A percentile compares a stretch with the other conserved stretches of the same genome.
Evolutionary conservation across 257 asterid genomes (phyloP).

Genomic region (Datura wrightii): DNA sequence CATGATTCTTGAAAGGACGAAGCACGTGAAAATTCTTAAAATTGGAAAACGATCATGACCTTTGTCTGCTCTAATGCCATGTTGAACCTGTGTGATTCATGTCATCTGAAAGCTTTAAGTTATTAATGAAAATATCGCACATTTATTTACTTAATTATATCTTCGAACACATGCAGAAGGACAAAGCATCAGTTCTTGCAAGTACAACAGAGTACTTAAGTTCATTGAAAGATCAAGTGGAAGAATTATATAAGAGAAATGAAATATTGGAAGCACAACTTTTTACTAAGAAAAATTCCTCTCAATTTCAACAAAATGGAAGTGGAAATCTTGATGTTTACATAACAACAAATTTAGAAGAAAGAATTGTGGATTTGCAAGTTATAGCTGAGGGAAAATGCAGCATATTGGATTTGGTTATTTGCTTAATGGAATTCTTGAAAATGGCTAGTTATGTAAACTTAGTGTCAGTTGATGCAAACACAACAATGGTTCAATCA

Average conservation of each 20-base stretch:
- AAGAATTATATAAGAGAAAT: constrained; percentile 52
- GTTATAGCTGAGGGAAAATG: constrained; percentile 54
- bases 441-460: constrained; percentile 45
- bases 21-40: too few species aligned
- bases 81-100: too few species aligned
- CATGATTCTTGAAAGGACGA: too few species aligned
- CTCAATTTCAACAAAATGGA: constrained; percentile 10
- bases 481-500: constrained; percentile 49
- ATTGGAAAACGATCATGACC: too few species aligned
- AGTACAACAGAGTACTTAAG: constrained; percentile 62
- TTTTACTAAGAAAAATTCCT: constrained; percentile 5
- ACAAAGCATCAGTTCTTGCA: constrained; percentile 78
- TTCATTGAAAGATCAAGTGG: constrained; percentile 61
- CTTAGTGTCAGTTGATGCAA: constrained; percentile 58
- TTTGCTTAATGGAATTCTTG: constrained; percentile 58
- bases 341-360: constrained; percentile 40
- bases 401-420: constrained; percentile 52
- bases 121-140: neutral
- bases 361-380: constrained; percentile 61
- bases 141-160: neutral
- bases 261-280: constrained; percentile 54
- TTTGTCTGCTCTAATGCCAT: too few species aligned
- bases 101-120: neutral
- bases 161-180: constrained; percentile 53
- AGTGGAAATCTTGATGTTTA: constrained; percentile 47